Conservation (phyloP, 2,329 filamentous ascomycete genomes). For the Elsinoe ampelina region DNA sequence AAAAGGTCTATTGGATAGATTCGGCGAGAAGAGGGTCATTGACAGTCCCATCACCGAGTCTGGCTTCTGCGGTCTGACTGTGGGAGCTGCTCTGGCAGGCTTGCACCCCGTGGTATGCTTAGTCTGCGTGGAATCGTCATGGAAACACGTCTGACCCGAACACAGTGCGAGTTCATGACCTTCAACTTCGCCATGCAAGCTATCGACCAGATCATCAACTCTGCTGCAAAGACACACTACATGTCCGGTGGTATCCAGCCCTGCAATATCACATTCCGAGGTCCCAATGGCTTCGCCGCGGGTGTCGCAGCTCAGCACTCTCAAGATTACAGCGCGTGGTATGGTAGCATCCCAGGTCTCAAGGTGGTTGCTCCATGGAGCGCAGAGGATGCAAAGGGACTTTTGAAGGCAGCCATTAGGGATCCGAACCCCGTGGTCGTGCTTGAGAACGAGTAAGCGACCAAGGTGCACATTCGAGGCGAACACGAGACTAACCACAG, state of each 20-base stretch:
- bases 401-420: constrained; percentile 93
- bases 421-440: constrained; percentile 93
- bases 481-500: constrained; percentile 22
- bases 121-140: constrained; percentile 27
- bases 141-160: constrained; percentile 16
- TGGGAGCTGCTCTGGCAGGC: constrained; percentile 89
- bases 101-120: constrained; percentile 73
- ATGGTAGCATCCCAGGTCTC: constrained; percentile 91
- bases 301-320: constrained; percentile 98
- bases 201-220: constrained; percentile 99
- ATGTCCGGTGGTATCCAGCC: constrained; percentile 99
- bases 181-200: constrained; percentile 99
- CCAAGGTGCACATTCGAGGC: background rate
- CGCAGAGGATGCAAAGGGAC: constrained; percentile 94
- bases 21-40: constrained; percentile 94
- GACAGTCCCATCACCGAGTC: constrained; percentile 98
- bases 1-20: constrained; percentile 92
- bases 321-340: constrained; percentile 98
- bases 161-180: constrained; percentile 97
- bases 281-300: constrained; percentile 92
- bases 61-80: constrained; percentile 85
- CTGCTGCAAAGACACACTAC: constrained; percentile 96
- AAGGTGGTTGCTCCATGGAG: constrained; percentile 97
- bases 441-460: constrained; percentile 42
- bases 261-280: constrained; percentile 99